Percentiles rank a stretch among this genome's conserved stretches.
phyloP scores from a whole-genome alignment of 2,329 filamentous ascomycete species.

The Nothopassalora personata region DNA sequence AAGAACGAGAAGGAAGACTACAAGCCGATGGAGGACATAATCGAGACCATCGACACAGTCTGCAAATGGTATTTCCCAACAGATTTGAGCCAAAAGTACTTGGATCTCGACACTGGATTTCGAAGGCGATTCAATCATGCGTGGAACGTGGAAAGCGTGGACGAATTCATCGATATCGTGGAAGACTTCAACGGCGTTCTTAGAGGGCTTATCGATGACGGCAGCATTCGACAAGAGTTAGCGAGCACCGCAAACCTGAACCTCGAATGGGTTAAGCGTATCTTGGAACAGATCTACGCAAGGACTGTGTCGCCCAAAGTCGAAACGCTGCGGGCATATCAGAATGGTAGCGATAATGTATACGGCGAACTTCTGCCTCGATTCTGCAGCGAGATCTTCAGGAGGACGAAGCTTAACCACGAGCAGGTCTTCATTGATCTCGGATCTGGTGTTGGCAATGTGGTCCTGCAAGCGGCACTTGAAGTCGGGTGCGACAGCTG shows the following conservation, averaged over 20 bases:
- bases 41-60: conserved; percentile 53
- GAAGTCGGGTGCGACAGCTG: conserved; percentile 92
- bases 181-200: conserved; percentile 72
- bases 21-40: conserved; percentile 56
- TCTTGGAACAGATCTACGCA: conserved; percentile 75
- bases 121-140: conserved; percentile 73
- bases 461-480: conserved; percentile 86
- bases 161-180: conserved; percentile 68
- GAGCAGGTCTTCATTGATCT: conserved; percentile 88
- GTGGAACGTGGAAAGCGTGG: conserved; percentile 56
- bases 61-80: conserved; percentile 72
- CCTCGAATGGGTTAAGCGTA: conserved; percentile 63
- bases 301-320: conserved; percentile 88
- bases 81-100: conserved; percentile 61
- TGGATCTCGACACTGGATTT: conserved; percentile 67
- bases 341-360: conserved; percentile 86
- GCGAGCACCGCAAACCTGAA: conserved; percentile 63
- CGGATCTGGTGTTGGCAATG: conserved; percentile 92
- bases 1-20: conserved; percentile 62
- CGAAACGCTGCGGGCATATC: conserved; percentile 75
- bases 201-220: conserved; percentile 59
- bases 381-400: conserved; percentile 78
- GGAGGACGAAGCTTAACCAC: conserved; percentile 70
- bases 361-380: conserved; percentile 88
- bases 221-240: conserved; percentile 67